Percentiles rank a stretch among this genome's conserved stretches.
Evolutionary conservation across 2,329 filamentous ascomycete species (phyloP).

Genomic region (Nemania sp.): DNA sequence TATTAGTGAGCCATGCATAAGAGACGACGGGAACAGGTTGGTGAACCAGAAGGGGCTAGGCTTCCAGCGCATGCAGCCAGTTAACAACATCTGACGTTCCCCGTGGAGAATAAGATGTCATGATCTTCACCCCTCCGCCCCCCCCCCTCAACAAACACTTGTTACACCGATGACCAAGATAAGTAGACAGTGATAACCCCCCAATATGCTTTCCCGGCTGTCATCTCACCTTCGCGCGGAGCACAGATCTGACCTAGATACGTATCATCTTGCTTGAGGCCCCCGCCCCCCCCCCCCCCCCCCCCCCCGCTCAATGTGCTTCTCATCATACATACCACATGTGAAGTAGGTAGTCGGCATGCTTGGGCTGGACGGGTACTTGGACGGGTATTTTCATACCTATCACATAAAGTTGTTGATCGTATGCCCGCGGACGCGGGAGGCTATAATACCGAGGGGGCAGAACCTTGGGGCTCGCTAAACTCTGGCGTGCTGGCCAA

Average conservation of each 20-base stretch:
- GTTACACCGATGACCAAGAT: not conserved
- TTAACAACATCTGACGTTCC: constrained; percentile 12
- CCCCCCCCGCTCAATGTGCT: too few species aligned
- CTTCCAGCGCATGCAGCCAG: not conserved
- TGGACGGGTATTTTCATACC: too few species aligned
- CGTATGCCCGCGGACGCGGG: not conserved
- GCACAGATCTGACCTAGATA: too few species aligned
- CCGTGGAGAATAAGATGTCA: constrained; percentile 9
- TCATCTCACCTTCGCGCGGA: not conserved
- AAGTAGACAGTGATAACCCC: not conserved
- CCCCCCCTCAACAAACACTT: too few species aligned
- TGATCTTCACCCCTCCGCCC: constrained; percentile 1
- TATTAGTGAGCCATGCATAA: not conserved
- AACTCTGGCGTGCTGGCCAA: constrained; percentile 2
- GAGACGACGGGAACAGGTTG: not conserved
- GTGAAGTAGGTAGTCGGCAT: too few species aligned
- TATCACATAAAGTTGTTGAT: not conserved
- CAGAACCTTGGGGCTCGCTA: not conserved
- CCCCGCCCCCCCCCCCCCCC: too few species aligned
- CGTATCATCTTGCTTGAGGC: too few species aligned
- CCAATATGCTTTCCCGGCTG: not conserved
- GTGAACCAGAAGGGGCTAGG: not conserved
- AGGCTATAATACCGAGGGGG: not conserved
- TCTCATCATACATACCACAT: too few species aligned
- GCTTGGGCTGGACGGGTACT: too few species aligned